A percentile compares a stretch with the other conserved stretches of the same genome.
Conservation (phyloP, 2,329 filamentous ascomycete species). For the Penicillium frequentans region DNA sequence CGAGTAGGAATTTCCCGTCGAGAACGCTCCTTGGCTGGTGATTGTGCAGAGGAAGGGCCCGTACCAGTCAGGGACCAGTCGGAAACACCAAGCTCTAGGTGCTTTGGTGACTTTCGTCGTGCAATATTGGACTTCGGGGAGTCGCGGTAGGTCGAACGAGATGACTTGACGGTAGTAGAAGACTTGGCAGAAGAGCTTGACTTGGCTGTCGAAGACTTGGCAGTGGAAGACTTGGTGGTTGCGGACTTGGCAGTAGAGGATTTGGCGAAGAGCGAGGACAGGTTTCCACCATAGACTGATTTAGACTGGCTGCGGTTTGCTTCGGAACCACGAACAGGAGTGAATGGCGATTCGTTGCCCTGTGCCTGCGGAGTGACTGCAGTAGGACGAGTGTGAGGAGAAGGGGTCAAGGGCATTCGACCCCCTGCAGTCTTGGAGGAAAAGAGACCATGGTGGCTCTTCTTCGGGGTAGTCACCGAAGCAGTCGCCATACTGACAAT, state of each 20-base stretch:
- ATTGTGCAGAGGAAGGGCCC: constrained; percentile 57
- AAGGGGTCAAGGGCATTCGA: constrained; percentile 91
- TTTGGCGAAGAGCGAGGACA: constrained; percentile 72
- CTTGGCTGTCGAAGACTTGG: neutral
- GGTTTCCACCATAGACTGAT: constrained; percentile 77
- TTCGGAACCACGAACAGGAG: constrained; percentile 64
- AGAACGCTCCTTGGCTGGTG: constrained; percentile 60
- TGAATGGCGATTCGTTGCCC: constrained; percentile 63
- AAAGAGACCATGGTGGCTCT: constrained; percentile 92
- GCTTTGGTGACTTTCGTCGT: constrained; percentile 71
- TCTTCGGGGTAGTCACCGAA: constrained; percentile 84
- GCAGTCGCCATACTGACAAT: constrained; percentile 72
- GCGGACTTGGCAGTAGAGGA: constrained; percentile 7
- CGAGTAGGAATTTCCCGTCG: constrained; percentile 55
- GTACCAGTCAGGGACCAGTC: constrained; percentile 91
- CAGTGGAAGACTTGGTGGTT: constrained; percentile 33
- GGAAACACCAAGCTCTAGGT: constrained; percentile 86
- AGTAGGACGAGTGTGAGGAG: constrained; percentile 63
- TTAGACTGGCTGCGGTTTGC: constrained; percentile 57
- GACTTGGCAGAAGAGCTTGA: constrained; percentile 2
- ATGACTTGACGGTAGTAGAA: constrained; percentile 28
- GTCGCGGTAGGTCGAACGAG: constrained; percentile 63
- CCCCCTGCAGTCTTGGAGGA: constrained; percentile 89
- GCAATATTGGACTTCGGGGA: constrained; percentile 95
- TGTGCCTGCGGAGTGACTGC: constrained; percentile 49